Evolutionary conservation across 306 rosid species (phyloP).

Genomic region (Aeschynomene evenia): DNA sequence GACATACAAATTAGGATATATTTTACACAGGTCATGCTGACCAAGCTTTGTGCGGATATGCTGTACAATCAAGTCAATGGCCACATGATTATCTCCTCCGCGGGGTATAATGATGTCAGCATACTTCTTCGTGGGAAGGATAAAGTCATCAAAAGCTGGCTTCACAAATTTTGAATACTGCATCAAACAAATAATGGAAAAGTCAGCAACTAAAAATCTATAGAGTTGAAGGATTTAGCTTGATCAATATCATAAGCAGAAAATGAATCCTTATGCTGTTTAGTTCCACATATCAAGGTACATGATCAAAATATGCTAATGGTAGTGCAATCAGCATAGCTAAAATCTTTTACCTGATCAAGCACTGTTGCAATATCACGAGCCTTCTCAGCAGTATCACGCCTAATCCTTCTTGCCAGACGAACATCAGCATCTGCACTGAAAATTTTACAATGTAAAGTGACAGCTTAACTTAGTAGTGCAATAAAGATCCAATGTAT

Average conservation of each 20-base stretch:
- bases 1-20: constrained; percentile 87
- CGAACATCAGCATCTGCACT: constrained; percentile 99
- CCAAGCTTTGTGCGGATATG: constrained; percentile 98
- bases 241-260: neutral
- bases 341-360: constrained; percentile 72
- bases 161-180: constrained; percentile 98
- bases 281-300: constrained; percentile 22
- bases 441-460: constrained; percentile 75
- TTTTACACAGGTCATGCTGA: constrained; percentile 98
- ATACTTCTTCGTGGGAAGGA: constrained; percentile 97
- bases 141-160: constrained; percentile 98
- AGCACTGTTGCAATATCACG: constrained; percentile 90
- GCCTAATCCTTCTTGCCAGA: constrained; percentile 94
- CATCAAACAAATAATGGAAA: constrained; percentile 36
- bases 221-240: neutral
- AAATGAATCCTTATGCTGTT: neutral
- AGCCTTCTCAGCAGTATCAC: constrained; percentile 81
- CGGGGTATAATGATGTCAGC: constrained; percentile 99
- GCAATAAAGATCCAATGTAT: neutral
- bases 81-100: constrained; percentile 98
- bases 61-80: constrained; percentile 95
- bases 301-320: neutral
- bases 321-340: constrained; percentile 17
- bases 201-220: constrained; percentile 22
- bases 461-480: constrained; percentile 51